Conservation (phyloP, 805 yeast species). For the Candida ulmi region DNA sequence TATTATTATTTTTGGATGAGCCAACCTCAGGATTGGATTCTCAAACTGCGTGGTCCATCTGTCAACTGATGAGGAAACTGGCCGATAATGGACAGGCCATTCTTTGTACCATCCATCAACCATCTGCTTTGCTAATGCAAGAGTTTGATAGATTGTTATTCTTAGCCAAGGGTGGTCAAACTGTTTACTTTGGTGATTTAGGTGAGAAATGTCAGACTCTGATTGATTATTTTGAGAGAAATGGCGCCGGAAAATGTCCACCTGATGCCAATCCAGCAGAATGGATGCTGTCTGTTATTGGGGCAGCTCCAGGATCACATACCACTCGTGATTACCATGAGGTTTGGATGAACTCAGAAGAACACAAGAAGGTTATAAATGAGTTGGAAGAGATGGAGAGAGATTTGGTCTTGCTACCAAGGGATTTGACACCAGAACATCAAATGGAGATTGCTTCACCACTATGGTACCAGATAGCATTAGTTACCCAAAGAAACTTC, state of each 20-base stretch:
- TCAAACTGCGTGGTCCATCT: slow-evolving; percentile 64
- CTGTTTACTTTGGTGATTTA: slow-evolving; percentile 79
- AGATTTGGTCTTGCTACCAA: slow-evolving; percentile 27
- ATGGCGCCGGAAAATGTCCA: slow-evolving; percentile 67
- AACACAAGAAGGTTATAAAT: slow-evolving; percentile 27
- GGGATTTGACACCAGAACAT: slow-evolving; percentile 19
- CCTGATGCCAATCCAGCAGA: slow-evolving; percentile 68
- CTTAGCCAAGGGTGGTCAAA: slow-evolving; percentile 69
- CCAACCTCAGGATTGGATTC: slow-evolving; percentile 72
- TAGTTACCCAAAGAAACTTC: slow-evolving; percentile 46
- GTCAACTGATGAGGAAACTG: slow-evolving; percentile 58
- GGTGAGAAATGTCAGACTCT: slow-evolving; percentile 57
- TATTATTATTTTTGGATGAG: slow-evolving; percentile 61
- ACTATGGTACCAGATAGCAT: slow-evolving; percentile 31
- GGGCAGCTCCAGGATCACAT: slow-evolving; percentile 74
- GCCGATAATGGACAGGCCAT: slow-evolving; percentile 72
- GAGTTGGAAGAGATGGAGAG: slow-evolving; percentile 32
- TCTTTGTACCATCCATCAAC: slow-evolving; percentile 74
- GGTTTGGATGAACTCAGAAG: slow-evolving; percentile 50
- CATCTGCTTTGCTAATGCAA: slow-evolving; percentile 63
- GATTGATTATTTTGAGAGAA: slow-evolving; percentile 60
- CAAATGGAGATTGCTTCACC: slow-evolving; percentile 43
- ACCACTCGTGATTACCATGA: slow-evolving; percentile 57
- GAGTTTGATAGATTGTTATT: slow-evolving; percentile 64
- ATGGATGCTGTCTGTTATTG: slow-evolving; percentile 67